Percentiles rank a stretch among this genome's conserved stretches.
Evolutionary conservation across 2,329 filamentous ascomycete species (phyloP).

Genomic region (Beauveria pseudobassiana): DNA sequence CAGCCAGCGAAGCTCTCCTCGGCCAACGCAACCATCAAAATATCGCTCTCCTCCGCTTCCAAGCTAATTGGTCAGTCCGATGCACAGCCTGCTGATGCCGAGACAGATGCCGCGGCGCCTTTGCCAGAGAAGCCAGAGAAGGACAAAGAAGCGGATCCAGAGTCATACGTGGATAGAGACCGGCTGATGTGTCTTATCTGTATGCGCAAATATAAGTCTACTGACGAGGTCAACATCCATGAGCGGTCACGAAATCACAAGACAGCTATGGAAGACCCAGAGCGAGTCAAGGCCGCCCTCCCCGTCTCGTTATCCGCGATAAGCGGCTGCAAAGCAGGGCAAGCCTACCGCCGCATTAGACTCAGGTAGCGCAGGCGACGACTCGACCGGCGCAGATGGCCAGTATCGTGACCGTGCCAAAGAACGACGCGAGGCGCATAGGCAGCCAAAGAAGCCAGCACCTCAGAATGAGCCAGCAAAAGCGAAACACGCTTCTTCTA

Average conservation of each 20-base stretch:
- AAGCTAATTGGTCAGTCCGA: not conserved
- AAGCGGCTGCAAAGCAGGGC: conserved; percentile 25
- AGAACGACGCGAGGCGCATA: conserved; percentile 56
- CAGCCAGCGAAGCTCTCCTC: conserved; percentile 9
- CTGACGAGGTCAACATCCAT: conserved; percentile 35
- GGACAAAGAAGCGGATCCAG: not conserved
- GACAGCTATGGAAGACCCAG: conserved; percentile 30
- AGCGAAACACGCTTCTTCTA: not conserved
- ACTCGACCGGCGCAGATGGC: conserved; percentile 16
- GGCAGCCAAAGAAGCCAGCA: conserved; percentile 49
- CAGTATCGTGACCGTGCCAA: conserved; percentile 61
- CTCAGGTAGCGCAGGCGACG: conserved; percentile 16
- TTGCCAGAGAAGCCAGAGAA: conserved; percentile 10
- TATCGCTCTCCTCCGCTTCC: conserved; percentile 12
- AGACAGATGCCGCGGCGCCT: conserved; percentile 16
- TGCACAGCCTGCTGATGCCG: conserved; percentile 6
- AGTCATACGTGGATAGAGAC: conserved; percentile 52
- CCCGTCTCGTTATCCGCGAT: conserved; percentile 32
- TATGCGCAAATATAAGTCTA: conserved; percentile 39
- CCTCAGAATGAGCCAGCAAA: conserved; percentile 14
- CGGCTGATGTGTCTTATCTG: conserved; percentile 38
- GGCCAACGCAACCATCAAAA: conserved; percentile 15
- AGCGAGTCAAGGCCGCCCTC: conserved; percentile 42
- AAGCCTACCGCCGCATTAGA: conserved; percentile 11
- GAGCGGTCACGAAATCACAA: conserved; percentile 36